Base-by-base conservation (phyloP, 257 asterid species). In the Plectranthus barbatus region DNA sequence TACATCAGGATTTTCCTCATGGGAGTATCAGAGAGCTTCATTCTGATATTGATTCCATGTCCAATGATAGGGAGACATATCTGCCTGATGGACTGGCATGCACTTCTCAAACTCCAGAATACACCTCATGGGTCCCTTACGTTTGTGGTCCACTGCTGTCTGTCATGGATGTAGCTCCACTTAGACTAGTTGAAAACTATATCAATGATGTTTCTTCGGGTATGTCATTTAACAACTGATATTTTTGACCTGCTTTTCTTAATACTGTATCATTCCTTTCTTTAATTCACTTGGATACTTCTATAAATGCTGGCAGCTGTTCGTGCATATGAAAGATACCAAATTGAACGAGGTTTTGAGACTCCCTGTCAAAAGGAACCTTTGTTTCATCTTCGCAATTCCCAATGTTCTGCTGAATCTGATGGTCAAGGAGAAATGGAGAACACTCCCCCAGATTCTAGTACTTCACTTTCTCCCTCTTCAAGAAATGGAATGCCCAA, bases 121-220 rank as follows among this genome's bases (percentile, higher is more conserved):
- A 50, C 76, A 48, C 74, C 23, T 62, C 81, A 60, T 86, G 96
- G 97, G 70, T 73, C 68, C 95, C 99, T 71, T 77, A 65, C 34
- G 64, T 84, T 66, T 79, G 78, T 77, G 93, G 89, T 60, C 86
- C 87, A 5, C 73, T 87, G 73, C 55, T 79, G 61, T 82, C 99
- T 51, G 76, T 90, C 68, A 67, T 76, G 66, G 99, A 93, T 81
- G 99, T 90, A 64, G 96, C 96, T 61, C 97, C 99, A 7, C 87
- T 93, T 62, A 81, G 76, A 75, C 81, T 93, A 60, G 90, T 75
- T 71, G 85, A 79, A 63, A 82, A 74, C 80, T 93, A 77, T 71
- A 74, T 90, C 11, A 79, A 83, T 52, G 99, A 93, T 65, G 90
- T 90, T 77, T 80, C 84, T 79, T 66, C 82, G 65, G 96, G 99